Evolutionary conservation across 2,329 filamentous ascomycete species (phyloP).

Genomic region (Magnaporthiopsis rhizophila): DNA sequence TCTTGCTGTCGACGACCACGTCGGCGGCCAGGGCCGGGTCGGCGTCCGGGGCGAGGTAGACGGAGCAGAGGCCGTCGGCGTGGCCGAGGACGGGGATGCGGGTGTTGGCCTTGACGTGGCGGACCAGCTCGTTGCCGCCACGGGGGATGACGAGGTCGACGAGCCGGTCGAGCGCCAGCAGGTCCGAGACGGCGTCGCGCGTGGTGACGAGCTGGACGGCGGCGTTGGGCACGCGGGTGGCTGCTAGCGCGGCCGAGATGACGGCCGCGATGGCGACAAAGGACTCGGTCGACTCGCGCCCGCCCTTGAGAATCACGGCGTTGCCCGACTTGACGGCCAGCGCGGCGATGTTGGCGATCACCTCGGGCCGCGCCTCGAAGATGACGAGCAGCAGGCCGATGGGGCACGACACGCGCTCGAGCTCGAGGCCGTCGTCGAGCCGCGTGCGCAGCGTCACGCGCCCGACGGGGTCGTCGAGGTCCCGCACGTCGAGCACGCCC

Average conservation of each 20-base stretch:
- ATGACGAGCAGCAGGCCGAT: constrained; percentile 98
- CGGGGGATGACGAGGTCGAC: constrained; percentile 95
- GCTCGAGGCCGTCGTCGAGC: constrained; percentile 75
- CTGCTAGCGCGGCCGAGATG: constrained; percentile 69
- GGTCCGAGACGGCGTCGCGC: constrained; percentile 77
- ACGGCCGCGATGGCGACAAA: constrained; percentile 83
- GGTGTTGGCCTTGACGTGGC: constrained; percentile 82
- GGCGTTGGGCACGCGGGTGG: constrained; percentile 69
- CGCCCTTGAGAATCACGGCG: constrained; percentile 92
- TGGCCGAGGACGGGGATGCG: constrained; percentile 95
- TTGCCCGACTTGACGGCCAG: constrained; percentile 96
- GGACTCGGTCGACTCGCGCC: constrained; percentile 92
- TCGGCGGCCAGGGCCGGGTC: constrained; percentile 62
- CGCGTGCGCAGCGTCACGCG: constrained; percentile 74
- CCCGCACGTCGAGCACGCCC: constrained; percentile 82
- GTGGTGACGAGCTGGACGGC: constrained; percentile 93
- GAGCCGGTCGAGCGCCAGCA: constrained; percentile 76
- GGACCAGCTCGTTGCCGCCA: constrained; percentile 82
- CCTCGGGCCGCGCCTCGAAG: constrained; percentile 94
- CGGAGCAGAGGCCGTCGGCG: constrained; percentile 84
- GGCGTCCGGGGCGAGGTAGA: constrained; percentile 76
- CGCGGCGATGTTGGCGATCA: constrained; percentile 96
- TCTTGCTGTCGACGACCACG: constrained; percentile 86
- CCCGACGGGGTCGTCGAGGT: constrained; percentile 82
- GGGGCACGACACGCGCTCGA: constrained; percentile 86